Conservation (phyloP, 2,329 filamentous ascomycete species). For the Endocalyx cinctus region DNA sequence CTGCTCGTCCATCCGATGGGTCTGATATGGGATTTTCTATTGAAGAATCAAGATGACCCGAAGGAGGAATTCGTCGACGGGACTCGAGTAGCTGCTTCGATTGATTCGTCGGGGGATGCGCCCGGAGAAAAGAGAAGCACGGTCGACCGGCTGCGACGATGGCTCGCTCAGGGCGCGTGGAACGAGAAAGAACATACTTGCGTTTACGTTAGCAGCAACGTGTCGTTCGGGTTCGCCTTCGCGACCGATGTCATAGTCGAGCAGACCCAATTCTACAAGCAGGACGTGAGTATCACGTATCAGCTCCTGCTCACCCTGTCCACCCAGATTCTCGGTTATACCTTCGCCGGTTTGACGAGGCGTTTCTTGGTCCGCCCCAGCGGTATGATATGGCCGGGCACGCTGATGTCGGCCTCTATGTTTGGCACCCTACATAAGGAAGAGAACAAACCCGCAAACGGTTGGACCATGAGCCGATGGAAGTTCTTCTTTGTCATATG, state of each 20-base stretch:
- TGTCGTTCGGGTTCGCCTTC: conserved; percentile 85
- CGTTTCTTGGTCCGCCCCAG: conserved; percentile 79
- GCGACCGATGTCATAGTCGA: conserved; percentile 88
- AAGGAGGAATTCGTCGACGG: conserved; percentile 55
- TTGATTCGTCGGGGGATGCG: conserved; percentile 9
- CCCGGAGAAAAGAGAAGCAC: conserved; percentile 22
- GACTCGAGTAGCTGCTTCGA: conserved; percentile 18
- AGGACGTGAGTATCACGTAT: conserved; percentile 70
- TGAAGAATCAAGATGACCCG: conserved; percentile 58
- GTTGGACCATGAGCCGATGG: conserved; percentile 78
- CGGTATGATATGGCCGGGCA: conserved; percentile 89
- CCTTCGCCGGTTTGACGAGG: conserved; percentile 76
- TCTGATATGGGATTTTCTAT: conserved; percentile 67
- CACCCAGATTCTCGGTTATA: conserved; percentile 81
- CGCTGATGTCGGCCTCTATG: conserved; percentile 84
- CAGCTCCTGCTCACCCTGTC: conserved; percentile 80
- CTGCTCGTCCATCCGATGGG: conserved; percentile 81
- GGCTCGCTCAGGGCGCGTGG: conserved; percentile 77
- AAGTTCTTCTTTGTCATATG: conserved; percentile 79
- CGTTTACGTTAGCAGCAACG: conserved; percentile 85
- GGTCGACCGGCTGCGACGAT: conserved; percentile 53
- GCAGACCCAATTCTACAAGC: conserved; percentile 84
- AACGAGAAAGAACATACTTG: conserved; percentile 87
- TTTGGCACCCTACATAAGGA: conserved; percentile 82
- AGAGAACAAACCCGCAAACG: conserved; percentile 75